Evolutionary conservation across 495 filamentous ascomycete genomes (phyloP).

Genomic region (Talaromyces wortmannii): DNA sequence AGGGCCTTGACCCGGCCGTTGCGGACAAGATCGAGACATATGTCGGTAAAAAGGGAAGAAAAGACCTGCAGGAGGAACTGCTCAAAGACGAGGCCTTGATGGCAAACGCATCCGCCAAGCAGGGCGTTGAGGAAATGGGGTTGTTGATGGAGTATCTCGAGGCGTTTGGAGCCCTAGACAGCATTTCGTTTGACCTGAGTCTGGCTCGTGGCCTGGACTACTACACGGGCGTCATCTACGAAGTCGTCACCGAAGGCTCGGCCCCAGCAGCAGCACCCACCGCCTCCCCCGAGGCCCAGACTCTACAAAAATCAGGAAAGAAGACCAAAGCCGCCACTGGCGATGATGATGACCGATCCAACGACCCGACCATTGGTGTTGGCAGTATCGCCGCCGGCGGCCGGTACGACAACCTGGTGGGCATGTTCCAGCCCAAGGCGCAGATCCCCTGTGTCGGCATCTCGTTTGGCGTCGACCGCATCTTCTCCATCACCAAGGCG

Average conservation of each 20-base stretch:
- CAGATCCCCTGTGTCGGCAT: slow-evolving; percentile 91
- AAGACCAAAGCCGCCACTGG: slow-evolving; percentile 36
- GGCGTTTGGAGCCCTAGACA: slow-evolving; percentile 61
- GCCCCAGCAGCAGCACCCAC: slow-evolving; percentile 45
- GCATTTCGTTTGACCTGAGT: slow-evolving; percentile 73
- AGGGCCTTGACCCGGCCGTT: slow-evolving; percentile 65
- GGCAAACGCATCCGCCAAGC: slow-evolving; percentile 64
- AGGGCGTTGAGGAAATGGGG: slow-evolving; percentile 75
- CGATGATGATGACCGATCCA: slow-evolving; percentile 73
- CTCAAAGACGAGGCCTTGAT: slow-evolving; percentile 53
- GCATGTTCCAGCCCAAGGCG: slow-evolving; percentile 80
- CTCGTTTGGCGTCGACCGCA: slow-evolving; percentile 91
- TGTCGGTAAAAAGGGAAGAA: slow-evolving; percentile 59
- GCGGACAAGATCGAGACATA: slow-evolving; percentile 85
- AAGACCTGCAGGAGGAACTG: slow-evolving; percentile 62
- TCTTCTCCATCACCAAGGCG: slow-evolving; percentile 84
- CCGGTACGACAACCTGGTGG: slow-evolving; percentile 87
- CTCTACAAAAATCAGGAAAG: slow-evolving; percentile 46
- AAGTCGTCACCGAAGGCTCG: slow-evolving; percentile 80
- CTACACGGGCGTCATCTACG: slow-evolving; percentile 92
- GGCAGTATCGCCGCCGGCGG: slow-evolving; percentile 87
- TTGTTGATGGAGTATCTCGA: slow-evolving; percentile 78
- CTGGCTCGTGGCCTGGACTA: slow-evolving; percentile 87
- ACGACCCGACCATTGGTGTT: slow-evolving; percentile 76
- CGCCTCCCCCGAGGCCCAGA: slow-evolving; percentile 37